Conservation (phyloP, 148 eudicot species). For the Hydrangea macrophylla region DNA sequence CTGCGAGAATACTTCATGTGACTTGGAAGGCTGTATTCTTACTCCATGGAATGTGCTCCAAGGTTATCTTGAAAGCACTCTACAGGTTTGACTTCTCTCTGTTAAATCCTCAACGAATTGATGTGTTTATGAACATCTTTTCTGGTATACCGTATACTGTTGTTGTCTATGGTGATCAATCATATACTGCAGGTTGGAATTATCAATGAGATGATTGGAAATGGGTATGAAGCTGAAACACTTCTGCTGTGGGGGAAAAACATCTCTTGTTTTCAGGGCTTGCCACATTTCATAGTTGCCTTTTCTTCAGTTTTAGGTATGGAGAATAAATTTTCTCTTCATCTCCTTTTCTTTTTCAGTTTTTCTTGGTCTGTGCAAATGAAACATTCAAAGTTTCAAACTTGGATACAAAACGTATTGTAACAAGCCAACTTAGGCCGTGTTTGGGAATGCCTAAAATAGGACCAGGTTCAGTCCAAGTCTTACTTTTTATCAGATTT, state of each 20-base stretch:
- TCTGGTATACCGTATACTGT: not conserved
- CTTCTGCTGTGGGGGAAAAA: slow-evolving; percentile 66
- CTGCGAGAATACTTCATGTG: slow-evolving; percentile 16
- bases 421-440: slow-evolving; percentile 9
- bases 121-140: not conserved
- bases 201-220: slow-evolving; percentile 76
- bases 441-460: no score
- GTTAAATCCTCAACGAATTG: not conserved
- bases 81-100: slow-evolving; percentile 59
- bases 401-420: not conserved
- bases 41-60: slow-evolving; percentile 93
- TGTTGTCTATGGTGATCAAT: not conserved
- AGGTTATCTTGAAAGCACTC: slow-evolving; percentile 87
- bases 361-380: not conserved
- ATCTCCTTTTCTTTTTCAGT: not conserved
- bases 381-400: not conserved
- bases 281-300: slow-evolving; percentile 55
- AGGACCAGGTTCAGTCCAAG: no score
- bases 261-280: slow-evolving; percentile 55
- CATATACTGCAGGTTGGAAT: slow-evolving; percentile 53
- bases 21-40: slow-evolving; percentile 49
- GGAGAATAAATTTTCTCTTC: slow-evolving; percentile 12
- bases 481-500: no score
- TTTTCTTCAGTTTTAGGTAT: slow-evolving; percentile 72
- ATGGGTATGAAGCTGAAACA: slow-evolving; percentile 80